Conservation (phyloP, 352 stramenopile genomes). For the Thalassiosira hispida region DNA sequence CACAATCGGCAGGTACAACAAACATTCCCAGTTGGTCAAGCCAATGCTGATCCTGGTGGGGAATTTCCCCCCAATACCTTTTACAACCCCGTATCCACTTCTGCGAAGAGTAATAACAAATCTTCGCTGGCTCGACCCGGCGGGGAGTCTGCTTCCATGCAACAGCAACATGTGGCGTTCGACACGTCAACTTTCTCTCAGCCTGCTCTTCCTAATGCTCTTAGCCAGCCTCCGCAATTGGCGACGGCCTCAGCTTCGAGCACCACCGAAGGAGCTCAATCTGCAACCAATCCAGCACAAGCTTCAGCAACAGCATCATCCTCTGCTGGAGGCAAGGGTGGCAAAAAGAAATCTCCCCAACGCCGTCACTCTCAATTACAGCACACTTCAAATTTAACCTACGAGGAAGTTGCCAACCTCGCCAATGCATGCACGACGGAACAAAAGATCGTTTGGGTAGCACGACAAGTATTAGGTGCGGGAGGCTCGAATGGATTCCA, state of each 20-base stretch:
- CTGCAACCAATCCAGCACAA: background rate
- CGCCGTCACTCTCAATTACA: slow-evolving; percentile 3
- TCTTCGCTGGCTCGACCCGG: background rate
- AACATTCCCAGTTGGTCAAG: background rate
- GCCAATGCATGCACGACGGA: slow-evolving; percentile 27
- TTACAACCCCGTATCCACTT: background rate
- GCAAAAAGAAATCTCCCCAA: slow-evolving; percentile 31
- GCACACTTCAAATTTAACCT: slow-evolving; percentile 27
- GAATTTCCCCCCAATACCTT: background rate
- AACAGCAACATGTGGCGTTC: slow-evolving; percentile 16
- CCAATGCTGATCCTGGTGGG: too few species aligned
- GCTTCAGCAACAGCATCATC: slow-evolving; percentile 15
- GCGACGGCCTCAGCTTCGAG: too few species aligned
- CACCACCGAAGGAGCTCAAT: too few species aligned
- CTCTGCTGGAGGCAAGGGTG: slow-evolving; percentile 4
- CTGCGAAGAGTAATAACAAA: slow-evolving; percentile 27
- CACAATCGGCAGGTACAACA: background rate
- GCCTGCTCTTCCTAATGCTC: background rate
- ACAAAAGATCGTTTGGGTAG: slow-evolving; percentile 44
- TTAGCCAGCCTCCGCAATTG: slow-evolving; percentile 6
- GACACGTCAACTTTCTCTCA: slow-evolving; percentile 5
- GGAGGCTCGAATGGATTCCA: slow-evolving; percentile 50
- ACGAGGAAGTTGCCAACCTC: slow-evolving; percentile 39
- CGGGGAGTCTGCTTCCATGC: slow-evolving; percentile 25
- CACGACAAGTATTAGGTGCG: slow-evolving; percentile 45